These are phyloP conservation scores for Ophiostoma angusticollis DNA, from an alignment of 2,329 filamentous ascomycete genomes.

Conservation along the genomic window DNA sequence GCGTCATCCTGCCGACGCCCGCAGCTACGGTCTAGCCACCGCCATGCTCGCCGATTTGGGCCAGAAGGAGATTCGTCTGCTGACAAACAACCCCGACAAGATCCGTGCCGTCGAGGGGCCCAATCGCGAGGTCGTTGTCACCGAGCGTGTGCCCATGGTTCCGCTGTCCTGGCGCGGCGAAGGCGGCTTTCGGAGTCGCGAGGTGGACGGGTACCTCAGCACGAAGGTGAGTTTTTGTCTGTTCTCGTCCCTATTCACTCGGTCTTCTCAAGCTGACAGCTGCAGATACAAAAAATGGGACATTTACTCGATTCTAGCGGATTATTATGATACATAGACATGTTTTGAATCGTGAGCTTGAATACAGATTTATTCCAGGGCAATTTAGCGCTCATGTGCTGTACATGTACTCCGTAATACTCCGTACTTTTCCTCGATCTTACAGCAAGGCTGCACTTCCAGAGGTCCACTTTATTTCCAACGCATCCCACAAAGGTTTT, in stretches of 20 bases:
- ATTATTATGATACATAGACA: slow-evolving; percentile 2
- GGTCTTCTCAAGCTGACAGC: neutral
- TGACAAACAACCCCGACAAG: slow-evolving; percentile 98
- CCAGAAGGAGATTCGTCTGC: slow-evolving; percentile 60
- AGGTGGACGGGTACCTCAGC: slow-evolving; percentile 86
- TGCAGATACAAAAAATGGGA: slow-evolving; percentile 75
- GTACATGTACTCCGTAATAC: no score
- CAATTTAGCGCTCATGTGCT: no score
- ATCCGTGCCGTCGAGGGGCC: slow-evolving; percentile 88
- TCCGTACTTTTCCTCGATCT: neutral
- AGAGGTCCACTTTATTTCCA: neutral
- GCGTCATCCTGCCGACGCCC: slow-evolving; percentile 83
- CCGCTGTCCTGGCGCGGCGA: slow-evolving; percentile 83
- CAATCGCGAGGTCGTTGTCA: slow-evolving; percentile 74
- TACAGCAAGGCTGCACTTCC: neutral
- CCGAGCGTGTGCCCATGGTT: slow-evolving; percentile 87
- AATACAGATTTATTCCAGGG: no score
- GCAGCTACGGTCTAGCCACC: slow-evolving; percentile 92
- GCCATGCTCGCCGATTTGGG: slow-evolving; percentile 85
- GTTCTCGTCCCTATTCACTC: neutral
- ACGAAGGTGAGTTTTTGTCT: slow-evolving; percentile 59
- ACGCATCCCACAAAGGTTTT: no score
- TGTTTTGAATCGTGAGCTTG: neutral
- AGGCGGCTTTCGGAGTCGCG: slow-evolving; percentile 70
- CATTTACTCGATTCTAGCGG: slow-evolving; percentile 52